phyloP scores from a whole-genome alignment of 2,329 filamentous ascomycete species.

The Hymenotorrendiella dingleyae region DNA sequence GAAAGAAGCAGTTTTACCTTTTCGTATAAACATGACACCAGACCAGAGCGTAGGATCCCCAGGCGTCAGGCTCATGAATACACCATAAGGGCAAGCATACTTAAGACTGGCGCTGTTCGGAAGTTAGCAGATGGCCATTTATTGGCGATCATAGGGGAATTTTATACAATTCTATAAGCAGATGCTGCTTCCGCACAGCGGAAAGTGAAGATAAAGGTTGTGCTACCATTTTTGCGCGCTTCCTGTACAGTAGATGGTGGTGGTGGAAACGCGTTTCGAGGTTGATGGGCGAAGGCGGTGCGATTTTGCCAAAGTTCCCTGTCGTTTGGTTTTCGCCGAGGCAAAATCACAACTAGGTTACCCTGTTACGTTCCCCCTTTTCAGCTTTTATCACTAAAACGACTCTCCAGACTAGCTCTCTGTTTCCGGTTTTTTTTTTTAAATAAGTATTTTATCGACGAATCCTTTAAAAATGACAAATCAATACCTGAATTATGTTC shows the following conservation, averaged over 20 bases:
- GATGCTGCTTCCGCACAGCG: conserved; percentile 29
- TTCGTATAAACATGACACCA: conserved; percentile 84
- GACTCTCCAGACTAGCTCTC: too few species aligned
- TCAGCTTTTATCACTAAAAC: too few species aligned
- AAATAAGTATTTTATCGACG: too few species aligned
- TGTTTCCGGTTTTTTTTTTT: too few species aligned
- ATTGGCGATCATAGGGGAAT: neutral
- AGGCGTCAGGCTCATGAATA: conserved; percentile 80
- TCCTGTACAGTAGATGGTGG: neutral
- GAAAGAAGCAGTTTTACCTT: conserved; percentile 50
- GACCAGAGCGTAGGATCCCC: conserved; percentile 79
- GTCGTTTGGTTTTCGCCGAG: too few species aligned
- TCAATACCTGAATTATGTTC: too few species aligned
- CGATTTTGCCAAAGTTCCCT: neutral
- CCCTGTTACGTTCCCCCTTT: too few species aligned
- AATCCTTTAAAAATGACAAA: too few species aligned
- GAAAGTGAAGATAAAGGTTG: conserved; percentile 22
- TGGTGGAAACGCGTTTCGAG: neutral
- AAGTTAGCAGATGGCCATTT: conserved; percentile 10
- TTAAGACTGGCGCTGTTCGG: conserved; percentile 66
- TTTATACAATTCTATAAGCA: conserved; percentile 30
- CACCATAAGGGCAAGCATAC: conserved; percentile 74
- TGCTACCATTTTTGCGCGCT: conserved; percentile 17
- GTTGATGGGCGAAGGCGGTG: neutral
- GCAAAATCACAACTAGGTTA: too few species aligned